Percentiles rank a stretch among this genome's conserved stretches.
Evolutionary conservation across 2,329 filamentous ascomycete genomes (phyloP).

Genomic region (Phyllosticta citriasiana): DNA sequence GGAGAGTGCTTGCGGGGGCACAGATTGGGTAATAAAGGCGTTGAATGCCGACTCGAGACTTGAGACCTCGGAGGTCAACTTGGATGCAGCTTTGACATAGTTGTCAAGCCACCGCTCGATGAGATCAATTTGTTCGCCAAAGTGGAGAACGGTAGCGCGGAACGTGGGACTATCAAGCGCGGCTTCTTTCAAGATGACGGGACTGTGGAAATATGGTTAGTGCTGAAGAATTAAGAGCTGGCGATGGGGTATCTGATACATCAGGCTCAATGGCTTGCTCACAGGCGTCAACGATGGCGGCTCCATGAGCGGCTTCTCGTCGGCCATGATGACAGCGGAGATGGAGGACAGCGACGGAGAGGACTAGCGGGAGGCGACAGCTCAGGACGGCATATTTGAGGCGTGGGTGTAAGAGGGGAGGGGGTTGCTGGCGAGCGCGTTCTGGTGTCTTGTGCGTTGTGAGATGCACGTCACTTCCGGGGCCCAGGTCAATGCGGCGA

Average conservation of each 20-base stretch:
- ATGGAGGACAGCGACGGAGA: neutral
- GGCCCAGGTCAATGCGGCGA: neutral
- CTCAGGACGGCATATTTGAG: slow-evolving; percentile 3
- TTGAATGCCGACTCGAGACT: slow-evolving; percentile 73
- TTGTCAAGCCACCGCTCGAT: slow-evolving; percentile 86
- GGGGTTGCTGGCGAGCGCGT: neutral
- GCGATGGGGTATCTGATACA: slow-evolving; percentile 21
- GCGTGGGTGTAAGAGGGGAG: neutral
- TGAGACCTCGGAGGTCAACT: slow-evolving; percentile 55
- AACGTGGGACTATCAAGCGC: slow-evolving; percentile 95
- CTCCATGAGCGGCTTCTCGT: slow-evolving; percentile 18
- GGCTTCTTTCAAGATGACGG: slow-evolving; percentile 86
- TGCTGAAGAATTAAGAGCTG: neutral
- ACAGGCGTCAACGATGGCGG: slow-evolving; percentile 29
- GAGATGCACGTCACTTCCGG: slow-evolving; percentile 5
- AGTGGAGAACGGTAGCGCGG: slow-evolving; percentile 75
- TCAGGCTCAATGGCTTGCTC: slow-evolving; percentile 31
- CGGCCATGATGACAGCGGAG: slow-evolving; percentile 21
- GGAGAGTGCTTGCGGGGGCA: slow-evolving; percentile 62
- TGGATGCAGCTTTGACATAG: slow-evolving; percentile 53
- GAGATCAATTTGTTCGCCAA: slow-evolving; percentile 81
- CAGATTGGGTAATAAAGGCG: slow-evolving; percentile 62
- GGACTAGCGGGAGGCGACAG: neutral
- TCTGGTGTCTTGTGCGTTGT: slow-evolving; percentile 2
- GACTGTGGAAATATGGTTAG: slow-evolving; percentile 34